Evolutionary conservation across 2,329 filamentous ascomycete genomes (phyloP).

Genomic region (Sclerotinia glacialis): DNA sequence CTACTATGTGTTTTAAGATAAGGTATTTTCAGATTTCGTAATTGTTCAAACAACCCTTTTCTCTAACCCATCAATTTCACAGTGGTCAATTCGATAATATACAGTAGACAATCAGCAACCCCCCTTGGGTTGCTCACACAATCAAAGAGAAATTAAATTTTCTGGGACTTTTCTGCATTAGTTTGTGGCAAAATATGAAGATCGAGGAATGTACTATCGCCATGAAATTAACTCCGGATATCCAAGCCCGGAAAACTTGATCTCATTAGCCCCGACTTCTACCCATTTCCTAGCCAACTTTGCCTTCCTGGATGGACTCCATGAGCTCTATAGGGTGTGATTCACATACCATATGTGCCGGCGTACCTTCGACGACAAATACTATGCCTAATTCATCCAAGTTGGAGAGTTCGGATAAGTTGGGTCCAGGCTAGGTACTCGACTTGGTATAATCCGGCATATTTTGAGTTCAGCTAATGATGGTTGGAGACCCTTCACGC

Average conservation of each 20-base stretch:
- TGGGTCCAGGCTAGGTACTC: background rate
- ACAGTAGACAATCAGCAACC: background rate
- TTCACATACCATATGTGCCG: background rate
- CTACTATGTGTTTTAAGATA: background rate
- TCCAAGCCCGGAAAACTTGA: background rate
- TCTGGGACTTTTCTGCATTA: background rate
- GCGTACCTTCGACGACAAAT: background rate
- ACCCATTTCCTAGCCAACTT: no score
- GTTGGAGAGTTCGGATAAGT: background rate
- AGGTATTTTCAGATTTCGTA: background rate
- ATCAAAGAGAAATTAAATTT: no score
- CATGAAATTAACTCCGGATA: background rate
- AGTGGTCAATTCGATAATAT: no score
- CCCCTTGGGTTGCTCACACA: no score
- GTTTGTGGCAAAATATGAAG: background rate
- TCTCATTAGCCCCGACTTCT: background rate
- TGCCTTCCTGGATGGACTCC: background rate
- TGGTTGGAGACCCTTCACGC: background rate
- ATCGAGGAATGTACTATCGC: background rate
- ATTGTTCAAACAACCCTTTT: background rate
- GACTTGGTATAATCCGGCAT: background rate
- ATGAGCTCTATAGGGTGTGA: background rate
- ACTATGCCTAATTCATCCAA: background rate
- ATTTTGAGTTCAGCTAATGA: background rate
- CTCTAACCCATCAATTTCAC: fast-evolving